A percentile compares a stretch with the other conserved stretches of the same genome.
Evolutionary conservation across 2,329 filamentous ascomycete species (phyloP).

Genomic region (Diaporthe longicolla): DNA sequence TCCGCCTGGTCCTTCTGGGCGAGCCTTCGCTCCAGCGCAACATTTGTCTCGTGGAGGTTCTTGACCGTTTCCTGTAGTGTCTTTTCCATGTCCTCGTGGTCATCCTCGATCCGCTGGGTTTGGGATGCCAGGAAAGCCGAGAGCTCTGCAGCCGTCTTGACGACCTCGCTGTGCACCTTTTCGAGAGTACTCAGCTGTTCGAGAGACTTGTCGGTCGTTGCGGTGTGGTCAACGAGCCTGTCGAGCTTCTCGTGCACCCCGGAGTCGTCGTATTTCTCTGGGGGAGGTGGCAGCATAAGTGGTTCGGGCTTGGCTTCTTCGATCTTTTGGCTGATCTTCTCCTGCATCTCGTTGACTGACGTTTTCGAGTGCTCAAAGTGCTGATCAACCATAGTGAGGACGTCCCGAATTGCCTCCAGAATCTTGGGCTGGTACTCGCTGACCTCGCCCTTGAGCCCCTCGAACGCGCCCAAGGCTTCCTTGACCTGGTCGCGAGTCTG

Average conservation of each 20-base stretch:
- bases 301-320: conserved; percentile 73
- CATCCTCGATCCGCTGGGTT: conserved; percentile 80
- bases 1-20: conserved; percentile 75
- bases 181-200: conserved; percentile 86
- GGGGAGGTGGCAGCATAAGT: conserved; percentile 68
- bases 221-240: conserved; percentile 73
- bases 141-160: conserved; percentile 86
- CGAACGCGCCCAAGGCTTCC: conserved; percentile 79
- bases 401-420: conserved; percentile 86
- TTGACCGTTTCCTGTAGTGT: conserved; percentile 86
- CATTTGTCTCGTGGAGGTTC: conserved; percentile 82
- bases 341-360: conserved; percentile 68
- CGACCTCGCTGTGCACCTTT: conserved; percentile 89
- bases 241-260: conserved; percentile 52
- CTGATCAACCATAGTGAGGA: conserved; percentile 85
- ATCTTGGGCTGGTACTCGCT: conserved; percentile 91
- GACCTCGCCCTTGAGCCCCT: conserved; percentile 82
- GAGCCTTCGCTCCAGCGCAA: conserved; percentile 83
- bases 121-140: conserved; percentile 85
- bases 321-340: conserved; percentile 72
- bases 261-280: conserved; percentile 68
- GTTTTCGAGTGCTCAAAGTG: conserved; percentile 91
- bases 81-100: conserved; percentile 83
- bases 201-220: conserved; percentile 77
- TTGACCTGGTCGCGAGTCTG: conserved; percentile 86